Conservation (phyloP, 1,139 yeast species). For the Wickerhamomyces sp. region DNA sequence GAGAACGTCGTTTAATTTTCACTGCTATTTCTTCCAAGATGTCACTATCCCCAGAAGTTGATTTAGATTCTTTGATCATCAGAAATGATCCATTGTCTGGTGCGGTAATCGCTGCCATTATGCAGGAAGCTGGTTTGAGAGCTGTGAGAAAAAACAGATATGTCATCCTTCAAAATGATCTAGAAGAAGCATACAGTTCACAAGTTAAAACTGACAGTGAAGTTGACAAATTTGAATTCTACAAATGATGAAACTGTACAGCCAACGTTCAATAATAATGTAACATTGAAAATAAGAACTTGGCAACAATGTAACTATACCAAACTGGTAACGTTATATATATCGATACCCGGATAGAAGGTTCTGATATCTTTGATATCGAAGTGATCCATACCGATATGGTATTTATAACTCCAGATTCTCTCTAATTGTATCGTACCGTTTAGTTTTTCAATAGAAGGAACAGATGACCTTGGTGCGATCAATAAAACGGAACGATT, state of each 20-base stretch:
- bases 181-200: conserved; percentile 95
- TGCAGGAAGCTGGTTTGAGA: conserved; percentile 99
- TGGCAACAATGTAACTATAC: conserved; percentile 7
- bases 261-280: not conserved
- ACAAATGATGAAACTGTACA: conserved; percentile 46
- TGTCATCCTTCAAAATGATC: conserved; percentile 89
- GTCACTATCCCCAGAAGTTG: conserved; percentile 98
- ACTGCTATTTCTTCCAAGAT: conserved; percentile 94
- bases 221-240: conserved; percentile 96
- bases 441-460: conserved; percentile 18
- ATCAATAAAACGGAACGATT: conserved; percentile 32
- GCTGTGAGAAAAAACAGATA: conserved; percentile 98
- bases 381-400: conserved; percentile 66
- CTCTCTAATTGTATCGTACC: conserved; percentile 21
- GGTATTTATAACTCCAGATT: conserved; percentile 43
- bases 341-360: conserved; percentile 48
- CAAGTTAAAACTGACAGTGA: conserved; percentile 95
- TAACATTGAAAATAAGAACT: not conserved
- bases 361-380: conserved; percentile 42
- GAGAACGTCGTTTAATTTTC: conserved; percentile 95
- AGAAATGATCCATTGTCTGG: conserved; percentile 97
- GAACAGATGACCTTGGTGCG: conserved; percentile 44
- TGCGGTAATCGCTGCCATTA: conserved; percentile 96
- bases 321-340: conserved; percentile 15
- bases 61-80: conserved; percentile 87